Evolutionary conservation across 345 rosid genomes (phyloP).

Genomic region (Salix udensis): DNA sequence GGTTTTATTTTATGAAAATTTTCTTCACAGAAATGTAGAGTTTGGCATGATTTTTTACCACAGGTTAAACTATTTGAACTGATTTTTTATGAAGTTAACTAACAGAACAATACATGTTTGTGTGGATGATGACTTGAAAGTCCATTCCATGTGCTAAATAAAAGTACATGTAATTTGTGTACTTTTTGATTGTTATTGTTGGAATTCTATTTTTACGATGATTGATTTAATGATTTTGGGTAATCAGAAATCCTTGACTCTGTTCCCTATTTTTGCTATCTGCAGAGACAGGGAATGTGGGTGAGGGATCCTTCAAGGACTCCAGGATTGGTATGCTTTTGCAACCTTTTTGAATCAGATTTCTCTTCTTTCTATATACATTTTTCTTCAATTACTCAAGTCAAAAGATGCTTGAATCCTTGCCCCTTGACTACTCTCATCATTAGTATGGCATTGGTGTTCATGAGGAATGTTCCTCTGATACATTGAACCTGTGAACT

Average conservation of each 20-base stretch:
- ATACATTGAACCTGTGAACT: background rate
- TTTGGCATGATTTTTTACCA: background rate
- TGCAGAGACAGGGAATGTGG: slow-evolving; percentile 49
- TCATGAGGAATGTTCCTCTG: background rate
- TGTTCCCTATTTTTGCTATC: slow-evolving; percentile 14
- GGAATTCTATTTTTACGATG: background rate
- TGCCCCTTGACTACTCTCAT: background rate
- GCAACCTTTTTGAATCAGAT: background rate
- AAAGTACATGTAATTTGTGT: background rate
- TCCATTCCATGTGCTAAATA: background rate
- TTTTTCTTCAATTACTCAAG: background rate
- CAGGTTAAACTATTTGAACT: background rate
- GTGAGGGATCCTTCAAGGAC: slow-evolving; percentile 54
- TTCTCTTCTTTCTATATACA: background rate
- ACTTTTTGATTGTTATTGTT: background rate
- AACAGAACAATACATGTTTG: background rate
- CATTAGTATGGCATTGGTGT: background rate
- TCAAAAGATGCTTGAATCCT: background rate
- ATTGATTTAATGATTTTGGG: background rate
- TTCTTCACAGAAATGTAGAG: background rate
- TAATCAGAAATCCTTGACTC: background rate
- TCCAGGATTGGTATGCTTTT: slow-evolving; percentile 65
- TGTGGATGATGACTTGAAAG: background rate
- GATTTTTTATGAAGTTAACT: no score
- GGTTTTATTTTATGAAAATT: background rate